Conservation (phyloP, 2,329 filamentous ascomycete species). For the Claviceps sp. region DNA sequence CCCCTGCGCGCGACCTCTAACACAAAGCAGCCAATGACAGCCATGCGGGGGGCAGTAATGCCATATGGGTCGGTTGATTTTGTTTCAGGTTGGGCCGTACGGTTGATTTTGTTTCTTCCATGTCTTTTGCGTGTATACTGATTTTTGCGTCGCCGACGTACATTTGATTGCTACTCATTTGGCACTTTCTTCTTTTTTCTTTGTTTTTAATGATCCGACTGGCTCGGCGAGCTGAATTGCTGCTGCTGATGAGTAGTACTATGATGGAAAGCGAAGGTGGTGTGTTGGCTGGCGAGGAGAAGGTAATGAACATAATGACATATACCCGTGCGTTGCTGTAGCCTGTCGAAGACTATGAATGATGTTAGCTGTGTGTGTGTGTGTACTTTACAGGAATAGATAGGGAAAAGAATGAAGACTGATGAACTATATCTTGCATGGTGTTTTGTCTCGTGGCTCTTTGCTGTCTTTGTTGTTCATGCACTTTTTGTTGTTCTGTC, state of each 20-base stretch:
- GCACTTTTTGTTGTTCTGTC: too few relatives aligned
- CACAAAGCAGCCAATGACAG: conserved; percentile 18
- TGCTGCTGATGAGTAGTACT: neutral
- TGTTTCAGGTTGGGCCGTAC: too few relatives aligned
- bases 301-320: neutral
- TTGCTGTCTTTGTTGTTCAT: too few relatives aligned
- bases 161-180: neutral
- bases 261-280: neutral
- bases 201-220: neutral
- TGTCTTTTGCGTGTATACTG: neutral
- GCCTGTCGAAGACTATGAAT: neutral
- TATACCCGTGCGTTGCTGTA: neutral
- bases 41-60: conserved; percentile 11
- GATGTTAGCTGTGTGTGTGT: neutral
- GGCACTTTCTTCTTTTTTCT: neutral
- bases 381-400: neutral
- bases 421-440: too few relatives aligned
- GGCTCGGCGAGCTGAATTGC: neutral
- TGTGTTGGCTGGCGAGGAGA: neutral
- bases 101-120: neutral
- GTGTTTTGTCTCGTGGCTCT: too few relatives aligned
- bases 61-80: conserved; percentile 8
- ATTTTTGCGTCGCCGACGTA: neutral
- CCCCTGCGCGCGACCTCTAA: conserved; percentile 44
- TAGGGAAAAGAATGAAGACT: too few relatives aligned